Percentiles rank a stretch among this genome's conserved stretches.
Conservation (phyloP, 129 eudicot genomes). For the carrot (Daucus carota) region DH1_v3.0 NC_030381.2:38845501-38846000, state of each 20-base stretch:
- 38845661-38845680: conserved; percentile 36
- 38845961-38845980: conserved; percentile 29
- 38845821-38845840: not conserved
- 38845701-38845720: conserved; percentile 37
- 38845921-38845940: conserved; percentile 29
- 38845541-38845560: not conserved
- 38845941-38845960: conserved; percentile 16
- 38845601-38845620: not conserved
- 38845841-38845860: not conserved
- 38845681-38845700: conserved; percentile 57
- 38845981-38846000: conserved; percentile 37
- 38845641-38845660: conserved; percentile 59
- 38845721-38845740: conserved; percentile 42
- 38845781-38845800: conserved; percentile 49
- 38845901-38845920: not conserved
- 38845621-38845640: conserved; percentile 30
- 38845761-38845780: conserved; percentile 52
- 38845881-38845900: not conserved
- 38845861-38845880: not conserved
- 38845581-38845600: not conserved
- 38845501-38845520: not conserved
- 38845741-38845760: conserved; percentile 73
- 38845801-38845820: conserved; percentile 37
- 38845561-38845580: not conserved
- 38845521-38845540: not conserved